These are phyloP conservation scores for Darksidea phi DNA, from an alignment of 495 filamentous ascomycete species.

Conservation along the genomic window DNA sequence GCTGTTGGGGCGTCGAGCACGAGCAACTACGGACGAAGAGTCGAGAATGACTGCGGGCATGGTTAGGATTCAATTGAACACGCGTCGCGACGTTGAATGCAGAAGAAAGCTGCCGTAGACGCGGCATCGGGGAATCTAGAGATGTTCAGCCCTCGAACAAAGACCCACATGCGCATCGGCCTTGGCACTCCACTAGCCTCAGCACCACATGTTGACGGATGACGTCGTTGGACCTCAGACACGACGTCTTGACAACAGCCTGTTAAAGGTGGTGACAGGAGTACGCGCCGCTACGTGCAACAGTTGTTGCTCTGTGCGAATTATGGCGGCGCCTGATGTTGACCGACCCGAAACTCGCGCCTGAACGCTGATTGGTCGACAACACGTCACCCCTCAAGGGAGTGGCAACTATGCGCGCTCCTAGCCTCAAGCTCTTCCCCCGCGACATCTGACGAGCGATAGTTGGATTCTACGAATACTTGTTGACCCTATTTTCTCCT, in stretches of 20 bases:
- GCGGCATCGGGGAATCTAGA: slow-evolving; percentile 20
- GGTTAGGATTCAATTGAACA: slow-evolving; percentile 4
- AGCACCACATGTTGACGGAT: neutral
- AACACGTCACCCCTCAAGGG: slow-evolving; percentile 1
- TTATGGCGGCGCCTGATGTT: neutral
- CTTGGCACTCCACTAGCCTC: neutral
- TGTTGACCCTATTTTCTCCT: no score
- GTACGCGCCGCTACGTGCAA: no score
- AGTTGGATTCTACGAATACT: no score
- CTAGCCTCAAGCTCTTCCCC: slow-evolving; percentile 21
- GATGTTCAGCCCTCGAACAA: neutral
- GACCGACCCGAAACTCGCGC: neutral
- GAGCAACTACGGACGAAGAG: slow-evolving; percentile 21
- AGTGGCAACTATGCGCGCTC: slow-evolving; percentile 11
- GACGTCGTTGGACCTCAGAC: neutral
- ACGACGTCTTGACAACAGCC: no score
- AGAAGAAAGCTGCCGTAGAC: slow-evolving; percentile 6
- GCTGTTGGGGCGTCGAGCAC: slow-evolving; percentile 18
- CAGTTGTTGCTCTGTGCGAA: no score
- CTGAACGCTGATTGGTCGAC: slow-evolving; percentile 10
- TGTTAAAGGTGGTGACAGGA: no score
- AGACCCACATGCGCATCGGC: neutral
- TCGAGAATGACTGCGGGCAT: neutral
- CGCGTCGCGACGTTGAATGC: neutral
- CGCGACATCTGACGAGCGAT: neutral